Conservation (phyloP, 257 asterid genomes). For the Fraxinus anomala region DNA sequence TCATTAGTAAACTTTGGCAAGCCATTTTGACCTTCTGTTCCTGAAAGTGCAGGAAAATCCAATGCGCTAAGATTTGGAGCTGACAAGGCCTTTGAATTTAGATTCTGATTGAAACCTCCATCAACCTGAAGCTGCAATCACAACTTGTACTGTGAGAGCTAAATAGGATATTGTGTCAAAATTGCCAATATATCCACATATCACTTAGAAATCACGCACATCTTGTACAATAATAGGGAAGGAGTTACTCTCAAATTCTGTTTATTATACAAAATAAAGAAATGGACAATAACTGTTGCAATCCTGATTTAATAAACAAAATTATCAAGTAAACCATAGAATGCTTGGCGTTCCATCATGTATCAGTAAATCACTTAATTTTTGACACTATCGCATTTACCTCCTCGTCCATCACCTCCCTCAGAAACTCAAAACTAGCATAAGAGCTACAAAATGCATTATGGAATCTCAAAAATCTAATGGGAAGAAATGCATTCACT, state of each 20-base stretch:
- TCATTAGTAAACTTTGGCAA: conserved; percentile 33
- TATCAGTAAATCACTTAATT: not conserved
- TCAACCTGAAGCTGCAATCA: conserved; percentile 69
- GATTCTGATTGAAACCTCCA: conserved; percentile 60
- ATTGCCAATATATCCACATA: not conserved
- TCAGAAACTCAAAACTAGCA: not conserved
- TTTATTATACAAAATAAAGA: not conserved
- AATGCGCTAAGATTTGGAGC: conserved; percentile 66
- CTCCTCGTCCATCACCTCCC: not conserved
- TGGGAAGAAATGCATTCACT: not conserved
- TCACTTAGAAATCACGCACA: not conserved
- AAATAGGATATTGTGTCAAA: not conserved
- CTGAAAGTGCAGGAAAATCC: conserved; percentile 90
- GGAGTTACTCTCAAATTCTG: not conserved
- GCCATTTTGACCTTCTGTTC: conserved; percentile 36
- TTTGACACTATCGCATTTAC: not conserved
- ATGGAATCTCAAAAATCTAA: not conserved
- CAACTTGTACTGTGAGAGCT: not conserved
- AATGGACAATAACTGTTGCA: not conserved
- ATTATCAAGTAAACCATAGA: not conserved
- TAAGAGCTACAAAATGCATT: not conserved
- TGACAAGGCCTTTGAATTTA: conserved; percentile 59
- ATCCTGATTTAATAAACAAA: not conserved
- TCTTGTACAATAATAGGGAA: not conserved
- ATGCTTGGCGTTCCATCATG: not conserved